These are phyloP conservation scores for Castanea crenata DNA, from an alignment of 306 rosid species.

Conservation along the genomic window DNA sequence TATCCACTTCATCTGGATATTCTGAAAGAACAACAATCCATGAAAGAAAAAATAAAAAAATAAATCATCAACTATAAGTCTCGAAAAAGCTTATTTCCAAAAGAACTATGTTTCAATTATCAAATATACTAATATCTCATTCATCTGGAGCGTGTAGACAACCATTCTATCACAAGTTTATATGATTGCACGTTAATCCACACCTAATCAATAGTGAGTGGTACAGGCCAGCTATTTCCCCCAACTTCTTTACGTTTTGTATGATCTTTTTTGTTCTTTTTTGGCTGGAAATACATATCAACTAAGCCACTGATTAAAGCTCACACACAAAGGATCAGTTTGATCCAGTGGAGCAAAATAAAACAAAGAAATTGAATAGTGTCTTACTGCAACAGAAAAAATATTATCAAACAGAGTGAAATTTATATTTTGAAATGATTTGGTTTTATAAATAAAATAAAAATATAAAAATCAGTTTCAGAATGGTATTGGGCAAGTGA, in stretches of 20 bases:
- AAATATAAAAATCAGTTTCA: background rate
- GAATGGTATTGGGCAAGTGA: background rate
- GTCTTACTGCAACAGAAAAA: background rate
- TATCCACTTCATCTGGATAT: constrained; percentile 95
- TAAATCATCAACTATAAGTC: constrained; percentile 5
- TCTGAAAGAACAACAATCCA: constrained; percentile 47
- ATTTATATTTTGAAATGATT: background rate
- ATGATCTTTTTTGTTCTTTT: background rate
- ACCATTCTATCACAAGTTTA: background rate
- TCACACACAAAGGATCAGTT: background rate
- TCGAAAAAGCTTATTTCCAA: constrained; percentile 1
- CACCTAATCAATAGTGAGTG: background rate
- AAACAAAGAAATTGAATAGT: background rate
- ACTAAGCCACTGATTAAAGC: background rate
- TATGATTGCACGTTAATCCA: background rate
- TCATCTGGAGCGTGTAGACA: background rate
- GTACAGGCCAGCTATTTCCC: background rate
- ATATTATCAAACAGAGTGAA: background rate
- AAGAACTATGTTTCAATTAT: background rate
- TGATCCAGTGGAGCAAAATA: too few relatives aligned
- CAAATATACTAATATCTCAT: background rate
- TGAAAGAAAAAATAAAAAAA: background rate
- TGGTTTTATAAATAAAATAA: background rate
- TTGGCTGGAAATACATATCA: background rate
- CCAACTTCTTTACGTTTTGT: background rate